phyloP scores from a whole-genome alignment of 2,329 filamentous ascomycete genomes.

The Fusarium sp. region DNA sequence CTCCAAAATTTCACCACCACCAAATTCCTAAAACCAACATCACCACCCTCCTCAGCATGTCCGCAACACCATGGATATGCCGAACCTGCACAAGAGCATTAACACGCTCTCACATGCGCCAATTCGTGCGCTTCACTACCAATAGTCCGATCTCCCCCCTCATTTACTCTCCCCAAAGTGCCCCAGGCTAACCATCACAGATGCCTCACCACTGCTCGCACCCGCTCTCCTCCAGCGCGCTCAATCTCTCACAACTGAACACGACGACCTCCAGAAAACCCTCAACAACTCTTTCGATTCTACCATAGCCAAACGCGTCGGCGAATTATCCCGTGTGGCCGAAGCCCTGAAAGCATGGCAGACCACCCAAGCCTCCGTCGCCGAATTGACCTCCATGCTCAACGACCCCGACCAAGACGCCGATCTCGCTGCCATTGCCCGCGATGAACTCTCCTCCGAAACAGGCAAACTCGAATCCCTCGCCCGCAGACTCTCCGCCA shows the following conservation, averaged over 20 bases:
- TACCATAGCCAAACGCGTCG: constrained; percentile 66
- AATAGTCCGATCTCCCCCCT: constrained; percentile 39
- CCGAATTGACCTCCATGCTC: constrained; percentile 63
- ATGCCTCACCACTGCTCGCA: constrained; percentile 52
- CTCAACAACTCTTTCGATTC: constrained; percentile 66
- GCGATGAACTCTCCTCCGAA: constrained; percentile 81
- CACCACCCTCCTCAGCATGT: constrained; percentile 42
- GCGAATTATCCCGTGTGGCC: constrained; percentile 68
- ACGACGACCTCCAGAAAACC: constrained; percentile 61
- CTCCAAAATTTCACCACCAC: constrained; percentile 35
- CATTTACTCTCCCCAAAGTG: too few species aligned
- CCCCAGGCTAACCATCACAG: constrained; percentile 11
- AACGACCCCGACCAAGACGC: constrained; percentile 59
- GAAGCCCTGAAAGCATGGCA: constrained; percentile 68
- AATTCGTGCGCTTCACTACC: constrained; percentile 46
- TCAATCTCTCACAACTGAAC: constrained; percentile 64
- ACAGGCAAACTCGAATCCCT: constrained; percentile 68
- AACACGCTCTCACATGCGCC: constrained; percentile 34
- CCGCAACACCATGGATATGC: constrained; percentile 49
- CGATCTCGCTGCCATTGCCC: constrained; percentile 80
- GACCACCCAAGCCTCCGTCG: constrained; percentile 59
- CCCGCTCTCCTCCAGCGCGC: constrained; percentile 69
- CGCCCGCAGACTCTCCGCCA: constrained; percentile 74
- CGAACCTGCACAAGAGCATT: constrained; percentile 48
- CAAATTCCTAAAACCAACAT: background rate